Percentiles rank a stretch among this genome's conserved stretches.
Evolutionary conservation across 768 basidiomycete species (phyloP).

Genomic region (Naganishia vaughanmartiniae): DNA sequence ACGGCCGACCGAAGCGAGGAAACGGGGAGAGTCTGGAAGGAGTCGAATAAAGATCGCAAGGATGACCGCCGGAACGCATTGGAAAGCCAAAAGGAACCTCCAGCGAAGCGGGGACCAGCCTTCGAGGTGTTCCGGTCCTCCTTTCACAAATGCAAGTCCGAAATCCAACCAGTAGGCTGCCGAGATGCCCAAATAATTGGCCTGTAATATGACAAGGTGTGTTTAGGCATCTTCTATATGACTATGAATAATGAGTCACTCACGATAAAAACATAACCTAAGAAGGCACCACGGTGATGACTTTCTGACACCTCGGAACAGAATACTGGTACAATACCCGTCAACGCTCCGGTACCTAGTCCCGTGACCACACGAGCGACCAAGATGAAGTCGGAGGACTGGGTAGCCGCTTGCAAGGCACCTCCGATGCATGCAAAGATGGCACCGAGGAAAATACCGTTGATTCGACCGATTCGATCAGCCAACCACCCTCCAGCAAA

Average conservation of each 20-base stretch:
- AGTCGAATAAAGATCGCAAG: slow-evolving; percentile 32
- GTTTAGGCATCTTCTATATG: neutral
- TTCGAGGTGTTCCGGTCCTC: slow-evolving; percentile 17
- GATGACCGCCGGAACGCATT: slow-evolving; percentile 37
- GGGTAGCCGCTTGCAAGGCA: slow-evolving; percentile 36
- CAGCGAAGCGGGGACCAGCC: slow-evolving; percentile 34
- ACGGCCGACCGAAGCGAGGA: slow-evolving; percentile 33
- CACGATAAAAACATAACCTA: slow-evolving; percentile 37
- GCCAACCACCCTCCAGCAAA: slow-evolving; percentile 37
- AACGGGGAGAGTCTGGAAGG: slow-evolving; percentile 38
- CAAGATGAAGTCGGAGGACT: slow-evolving; percentile 32
- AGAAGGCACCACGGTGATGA: slow-evolving; percentile 34
- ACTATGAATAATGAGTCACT: neutral
- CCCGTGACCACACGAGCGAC: slow-evolving; percentile 36
- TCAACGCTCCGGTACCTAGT: slow-evolving; percentile 33
- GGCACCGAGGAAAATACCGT: slow-evolving; percentile 32
- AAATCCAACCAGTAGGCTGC: slow-evolving; percentile 38
- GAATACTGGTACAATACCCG: slow-evolving; percentile 38
- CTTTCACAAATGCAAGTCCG: slow-evolving; percentile 33
- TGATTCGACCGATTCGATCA: slow-evolving; percentile 36
- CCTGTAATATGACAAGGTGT: neutral
- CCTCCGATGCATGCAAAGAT: slow-evolving; percentile 35
- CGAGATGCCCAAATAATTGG: slow-evolving; percentile 37
- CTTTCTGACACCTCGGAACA: slow-evolving; percentile 33
- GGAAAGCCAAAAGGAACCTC: slow-evolving; percentile 38